Evolutionary conservation across 257 asterid genomes (phyloP).

Genomic region (Echium plantagineum): DNA sequence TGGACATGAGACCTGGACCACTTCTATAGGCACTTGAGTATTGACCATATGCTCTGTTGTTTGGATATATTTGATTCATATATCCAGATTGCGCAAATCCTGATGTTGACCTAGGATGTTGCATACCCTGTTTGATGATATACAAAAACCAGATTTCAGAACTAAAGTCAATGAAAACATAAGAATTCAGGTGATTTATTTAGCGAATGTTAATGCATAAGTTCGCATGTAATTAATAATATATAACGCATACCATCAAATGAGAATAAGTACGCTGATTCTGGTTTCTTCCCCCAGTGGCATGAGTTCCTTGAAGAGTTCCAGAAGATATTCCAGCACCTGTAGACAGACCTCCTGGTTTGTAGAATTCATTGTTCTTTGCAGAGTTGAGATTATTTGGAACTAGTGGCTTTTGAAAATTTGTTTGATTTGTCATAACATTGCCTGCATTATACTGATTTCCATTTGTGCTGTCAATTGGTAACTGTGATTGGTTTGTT

Average conservation of each 20-base stretch:
- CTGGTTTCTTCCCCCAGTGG: conserved; percentile 7
- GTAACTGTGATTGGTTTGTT: conserved; percentile 39
- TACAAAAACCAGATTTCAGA: neutral
- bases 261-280: conserved; percentile 1
- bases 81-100: conserved; percentile 36
- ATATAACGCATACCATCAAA: neutral
- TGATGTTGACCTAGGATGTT: conserved; percentile 32
- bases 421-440: conserved; percentile 27
- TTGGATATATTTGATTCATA: conserved; percentile 39
- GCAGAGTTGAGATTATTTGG: conserved; percentile 27
- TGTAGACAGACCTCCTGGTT: conserved; percentile 36
- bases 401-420: conserved; percentile 22
- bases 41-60: conserved; percentile 37
- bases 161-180: too few relatives aligned
- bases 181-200: too few relatives aligned
- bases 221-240: neutral
- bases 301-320: conserved; percentile 1
- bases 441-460: conserved; percentile 40
- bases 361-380: conserved; percentile 34
- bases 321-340: conserved; percentile 16
- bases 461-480: conserved; percentile 38
- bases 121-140: conserved; percentile 27
- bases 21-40: conserved; percentile 42
- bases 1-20: conserved; percentile 40
- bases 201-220: too few relatives aligned